A percentile compares a stretch with the other conserved stretches of the same genome.
Conservation (phyloP, 2,329 filamentous ascomycete genomes). For the Colletotrichum sp. region DNA sequence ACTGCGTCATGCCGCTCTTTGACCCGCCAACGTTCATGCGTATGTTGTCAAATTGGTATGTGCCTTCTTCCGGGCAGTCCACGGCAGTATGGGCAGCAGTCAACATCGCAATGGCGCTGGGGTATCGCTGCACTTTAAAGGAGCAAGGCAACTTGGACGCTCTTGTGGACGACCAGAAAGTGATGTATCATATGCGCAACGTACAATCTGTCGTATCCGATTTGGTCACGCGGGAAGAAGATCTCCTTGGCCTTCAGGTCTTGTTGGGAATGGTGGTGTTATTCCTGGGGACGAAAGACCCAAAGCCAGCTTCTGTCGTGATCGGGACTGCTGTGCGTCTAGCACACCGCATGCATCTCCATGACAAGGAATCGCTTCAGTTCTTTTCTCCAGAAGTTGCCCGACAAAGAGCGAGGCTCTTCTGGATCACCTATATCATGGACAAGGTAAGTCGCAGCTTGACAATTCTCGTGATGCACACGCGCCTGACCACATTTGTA, state of each 20-base stretch:
- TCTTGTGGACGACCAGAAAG: conserved; percentile 14
- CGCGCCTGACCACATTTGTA: background rate
- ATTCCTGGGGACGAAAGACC: conserved; percentile 40
- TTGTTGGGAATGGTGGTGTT: conserved; percentile 41
- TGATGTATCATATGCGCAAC: conserved; percentile 37
- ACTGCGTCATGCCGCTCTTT: conserved; percentile 41
- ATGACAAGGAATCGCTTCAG: conserved; percentile 30
- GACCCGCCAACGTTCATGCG: conserved; percentile 38
- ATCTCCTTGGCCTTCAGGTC: conserved; percentile 42
- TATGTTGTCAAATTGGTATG: conserved; percentile 39
- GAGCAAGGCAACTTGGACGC: conserved; percentile 25
- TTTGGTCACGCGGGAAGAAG: conserved; percentile 39
- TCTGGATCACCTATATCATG: conserved; percentile 45
- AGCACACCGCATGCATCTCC: conserved; percentile 39
- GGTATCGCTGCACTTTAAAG: conserved; percentile 27
- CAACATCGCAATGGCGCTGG: conserved; percentile 42
- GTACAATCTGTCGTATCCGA: conserved; percentile 42
- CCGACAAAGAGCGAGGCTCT: conserved; percentile 39
- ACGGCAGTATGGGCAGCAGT: conserved; percentile 38
- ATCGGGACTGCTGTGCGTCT: conserved; percentile 43
- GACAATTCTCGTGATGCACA: accelerated
- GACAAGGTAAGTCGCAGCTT: conserved; percentile 36
- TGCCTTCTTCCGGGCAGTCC: conserved; percentile 18
- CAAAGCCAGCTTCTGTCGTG: conserved; percentile 39
- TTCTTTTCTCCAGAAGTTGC: conserved; percentile 31